Conservation (phyloP, 768 basidiomycete species). For the Termitomyces sp. region DNA sequence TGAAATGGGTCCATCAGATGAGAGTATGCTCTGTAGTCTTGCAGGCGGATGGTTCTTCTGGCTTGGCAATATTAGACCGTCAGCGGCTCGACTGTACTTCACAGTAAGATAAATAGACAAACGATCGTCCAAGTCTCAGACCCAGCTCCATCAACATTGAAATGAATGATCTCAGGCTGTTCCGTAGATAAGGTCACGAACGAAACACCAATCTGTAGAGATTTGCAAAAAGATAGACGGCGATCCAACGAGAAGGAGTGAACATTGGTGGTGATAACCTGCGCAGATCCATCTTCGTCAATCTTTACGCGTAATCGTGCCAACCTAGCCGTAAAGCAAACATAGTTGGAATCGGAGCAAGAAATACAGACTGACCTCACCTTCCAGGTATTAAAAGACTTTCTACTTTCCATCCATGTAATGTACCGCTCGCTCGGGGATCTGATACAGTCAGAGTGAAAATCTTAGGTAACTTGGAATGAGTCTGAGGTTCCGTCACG, state of each 20-base stretch:
- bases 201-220: conserved; percentile 14
- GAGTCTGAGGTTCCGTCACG: conserved; percentile 7
- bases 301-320: conserved; percentile 28
- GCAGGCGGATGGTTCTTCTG: conserved; percentile 30
- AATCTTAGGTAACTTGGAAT: conserved; percentile 10
- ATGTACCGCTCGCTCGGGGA: conserved; percentile 62
- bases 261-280: conserved; percentile 24
- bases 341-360: background rate
- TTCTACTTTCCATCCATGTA: conserved; percentile 67
- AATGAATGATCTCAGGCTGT: conserved; percentile 4
- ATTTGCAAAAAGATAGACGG: conserved; percentile 10
- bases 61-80: background rate
- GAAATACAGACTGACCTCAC: conserved; percentile 25
- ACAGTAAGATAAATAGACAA: background rate
- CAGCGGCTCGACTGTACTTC: background rate
- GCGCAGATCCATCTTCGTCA: conserved; percentile 8
- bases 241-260: conserved; percentile 22
- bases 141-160: conserved; percentile 3
- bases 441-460: conserved; percentile 74
- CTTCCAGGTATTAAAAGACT: conserved; percentile 59
- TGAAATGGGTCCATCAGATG: conserved; percentile 42
- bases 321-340: conserved; percentile 21
- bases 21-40: conserved; percentile 63
- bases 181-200: conserved; percentile 5
- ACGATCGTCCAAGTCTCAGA: conserved; percentile 1